Conservation (phyloP, 345 rosid genomes). For the Sisymbrium altissimum region DNA sequence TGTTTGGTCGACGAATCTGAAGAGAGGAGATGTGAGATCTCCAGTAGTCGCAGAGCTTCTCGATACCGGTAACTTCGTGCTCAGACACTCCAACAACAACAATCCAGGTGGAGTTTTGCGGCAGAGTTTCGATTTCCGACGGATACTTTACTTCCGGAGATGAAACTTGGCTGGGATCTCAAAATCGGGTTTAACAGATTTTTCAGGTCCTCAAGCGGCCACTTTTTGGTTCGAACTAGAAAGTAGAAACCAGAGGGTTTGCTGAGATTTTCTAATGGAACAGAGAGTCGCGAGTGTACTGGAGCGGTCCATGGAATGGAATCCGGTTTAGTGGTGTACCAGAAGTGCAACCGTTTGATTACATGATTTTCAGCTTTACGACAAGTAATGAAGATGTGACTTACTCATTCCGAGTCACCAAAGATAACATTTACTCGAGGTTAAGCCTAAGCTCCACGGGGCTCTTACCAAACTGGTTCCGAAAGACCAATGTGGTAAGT, state of each 20-base stretch:
- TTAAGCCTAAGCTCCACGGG: constrained; percentile 50
- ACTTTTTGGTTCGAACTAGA: constrained; percentile 43
- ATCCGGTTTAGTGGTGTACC: constrained; percentile 67
- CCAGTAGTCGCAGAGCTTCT: constrained; percentile 56
- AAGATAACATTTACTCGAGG: constrained; percentile 42
- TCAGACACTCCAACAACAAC: constrained; percentile 37
- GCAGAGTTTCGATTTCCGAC: constrained; percentile 89
- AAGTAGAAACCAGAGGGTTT: constrained; percentile 52
- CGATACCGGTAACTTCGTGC: constrained; percentile 65
- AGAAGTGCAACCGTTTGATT: constrained; percentile 57
- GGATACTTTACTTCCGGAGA: constrained; percentile 68
- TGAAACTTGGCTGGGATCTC: constrained; percentile 84
- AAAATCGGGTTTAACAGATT: constrained; percentile 37
- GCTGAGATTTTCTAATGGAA: constrained; percentile 60
- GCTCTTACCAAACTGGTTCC: too few relatives aligned
- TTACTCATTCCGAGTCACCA: constrained; percentile 40
- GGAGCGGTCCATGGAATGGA: constrained; percentile 86
- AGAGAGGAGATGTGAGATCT: constrained; percentile 17
- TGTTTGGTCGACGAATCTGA: constrained; percentile 61
- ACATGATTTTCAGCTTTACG: constrained; percentile 45
- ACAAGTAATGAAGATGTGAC: constrained; percentile 37
- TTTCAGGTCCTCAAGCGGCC: constrained; percentile 54
- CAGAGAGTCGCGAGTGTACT: constrained; percentile 14
- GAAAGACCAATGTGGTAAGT: too few relatives aligned
- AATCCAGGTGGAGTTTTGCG: constrained; percentile 35